Evolutionary conservation across 2,329 filamentous ascomycete genomes (phyloP).

Genomic region (Chaetothyriales sp.): DNA sequence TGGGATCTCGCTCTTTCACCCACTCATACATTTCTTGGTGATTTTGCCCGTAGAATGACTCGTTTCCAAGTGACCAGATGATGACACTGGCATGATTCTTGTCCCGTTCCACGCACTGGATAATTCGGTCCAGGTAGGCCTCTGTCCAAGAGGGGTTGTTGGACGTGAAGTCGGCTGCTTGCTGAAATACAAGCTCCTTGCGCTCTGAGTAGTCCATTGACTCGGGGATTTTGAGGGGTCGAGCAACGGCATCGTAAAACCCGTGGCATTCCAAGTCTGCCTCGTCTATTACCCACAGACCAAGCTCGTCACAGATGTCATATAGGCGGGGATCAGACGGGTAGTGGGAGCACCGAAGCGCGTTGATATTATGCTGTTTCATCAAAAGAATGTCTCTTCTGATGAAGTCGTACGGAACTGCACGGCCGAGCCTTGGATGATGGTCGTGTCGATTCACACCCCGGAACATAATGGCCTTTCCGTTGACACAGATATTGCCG

Average conservation of each 20-base stretch:
- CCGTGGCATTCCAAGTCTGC: slow-evolving; percentile 26
- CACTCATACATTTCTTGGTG: slow-evolving; percentile 53
- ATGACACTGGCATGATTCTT: slow-evolving; percentile 58
- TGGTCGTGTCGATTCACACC: slow-evolving; percentile 59
- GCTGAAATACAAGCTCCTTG: background rate
- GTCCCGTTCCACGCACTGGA: slow-evolving; percentile 50
- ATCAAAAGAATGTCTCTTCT: slow-evolving; percentile 48
- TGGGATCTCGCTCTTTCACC: slow-evolving; percentile 42
- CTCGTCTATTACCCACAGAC: slow-evolving; percentile 25
- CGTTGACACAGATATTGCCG: slow-evolving; percentile 47
- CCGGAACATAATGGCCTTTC: slow-evolving; percentile 43
- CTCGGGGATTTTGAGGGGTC: background rate
- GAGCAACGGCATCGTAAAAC: slow-evolving; percentile 11
- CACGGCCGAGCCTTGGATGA: slow-evolving; percentile 47
- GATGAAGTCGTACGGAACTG: slow-evolving; percentile 48
- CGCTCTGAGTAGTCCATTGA: background rate
- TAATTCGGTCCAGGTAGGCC: slow-evolving; percentile 53
- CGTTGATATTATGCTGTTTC: slow-evolving; percentile 58
- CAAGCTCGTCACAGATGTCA: slow-evolving; percentile 23
- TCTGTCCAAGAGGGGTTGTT: slow-evolving; percentile 29
- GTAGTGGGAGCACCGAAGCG: slow-evolving; percentile 54
- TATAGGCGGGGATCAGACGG: slow-evolving; percentile 34
- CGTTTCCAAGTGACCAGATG: slow-evolving; percentile 60
- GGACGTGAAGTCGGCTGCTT: slow-evolving; percentile 19
- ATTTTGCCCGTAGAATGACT: slow-evolving; percentile 56